Evolutionary conservation across 805 yeast genomes (phyloP), one percentile per base, ranked within the genome.

Genomic region (Candida schatavii): DNA sequence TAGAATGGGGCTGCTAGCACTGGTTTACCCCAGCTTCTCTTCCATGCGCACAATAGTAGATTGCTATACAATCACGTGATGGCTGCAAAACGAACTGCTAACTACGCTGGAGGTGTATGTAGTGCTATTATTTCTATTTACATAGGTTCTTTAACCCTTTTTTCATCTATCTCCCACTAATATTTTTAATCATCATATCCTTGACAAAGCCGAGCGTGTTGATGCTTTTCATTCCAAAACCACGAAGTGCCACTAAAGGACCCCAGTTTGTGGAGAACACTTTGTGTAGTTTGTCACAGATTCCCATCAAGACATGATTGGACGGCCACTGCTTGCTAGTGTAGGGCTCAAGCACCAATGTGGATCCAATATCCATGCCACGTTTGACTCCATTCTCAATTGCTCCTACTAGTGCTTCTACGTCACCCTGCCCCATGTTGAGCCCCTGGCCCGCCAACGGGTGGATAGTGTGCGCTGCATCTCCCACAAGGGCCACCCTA

Each of bases 371-470:
- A 55, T 93, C 99, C 44, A 86, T 72, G 0, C 99, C 99, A 35
- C 96, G 71, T 31, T 70, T 68, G 2, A 78, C 66, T 0, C 95
- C 95, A 7, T 47, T 68, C 49, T 87, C 95, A 21, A 93, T 55
- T 0, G 91, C 86, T 2, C 58, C 66, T 1, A 83, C 80, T 23
- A 93, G 70, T 2, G 82, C 68, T 44, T 82, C 81, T 2, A 88
- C 97, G 59, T 93, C 99, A 21, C 85, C 83, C 61, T 90, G 97
- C 17, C 99, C 99, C 96, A 91, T 89, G 62, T 93, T 93, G 43
- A 93, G 75, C 20, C 99, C 99, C 64, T 93, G 99, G 7, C 99
- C 99, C 3, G 97, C 97, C 45, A 93, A 72, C 2, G 99, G 99
- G 60, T 93, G 98, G 1, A 96, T 88, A 0, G 97, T 85, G 54